Conservation (phyloP, 2,329 filamentous ascomycete genomes). For the Dothideomycetes sp. region DNA sequence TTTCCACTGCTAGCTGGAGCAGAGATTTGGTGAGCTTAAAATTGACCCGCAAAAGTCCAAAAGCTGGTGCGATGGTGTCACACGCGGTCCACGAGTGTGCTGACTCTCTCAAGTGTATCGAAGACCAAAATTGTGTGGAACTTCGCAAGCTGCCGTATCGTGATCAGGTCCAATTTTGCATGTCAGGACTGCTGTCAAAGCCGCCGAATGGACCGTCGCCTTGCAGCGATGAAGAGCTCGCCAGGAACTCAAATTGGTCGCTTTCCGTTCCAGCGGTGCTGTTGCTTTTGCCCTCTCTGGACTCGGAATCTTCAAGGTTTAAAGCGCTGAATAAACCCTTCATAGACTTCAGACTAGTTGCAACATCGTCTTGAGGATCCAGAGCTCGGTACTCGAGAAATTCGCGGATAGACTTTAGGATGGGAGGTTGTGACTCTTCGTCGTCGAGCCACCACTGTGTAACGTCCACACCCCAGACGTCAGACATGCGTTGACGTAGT, state of each 20-base stretch:
- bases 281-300: conserved; percentile 12
- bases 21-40: too few relatives aligned
- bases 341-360: conserved; percentile 21
- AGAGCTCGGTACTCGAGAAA: conserved; percentile 46
- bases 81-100: too few relatives aligned
- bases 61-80: too few relatives aligned
- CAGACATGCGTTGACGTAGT: conserved; percentile 64
- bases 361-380: conserved; percentile 14
- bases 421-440: conserved; percentile 62
- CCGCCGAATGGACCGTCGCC: neutral
- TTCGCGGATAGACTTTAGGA: conserved; percentile 65
- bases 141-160: too few relatives aligned
- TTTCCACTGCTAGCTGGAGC: too few relatives aligned
- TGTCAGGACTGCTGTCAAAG: conserved; percentile 12
- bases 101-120: too few relatives aligned
- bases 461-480: conserved; percentile 62
- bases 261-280: neutral
- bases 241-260: neutral
- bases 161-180: conserved; percentile 2
- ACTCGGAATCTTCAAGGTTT: conserved; percentile 15
- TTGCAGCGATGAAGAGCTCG: neutral
- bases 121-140: too few relatives aligned
- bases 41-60: too few relatives aligned
- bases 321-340: conserved; percentile 28
- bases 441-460: conserved; percentile 82